Evolutionary conservation across 768 basidiomycete species (phyloP).

Genomic region (Sutorius australiensis): DNA sequence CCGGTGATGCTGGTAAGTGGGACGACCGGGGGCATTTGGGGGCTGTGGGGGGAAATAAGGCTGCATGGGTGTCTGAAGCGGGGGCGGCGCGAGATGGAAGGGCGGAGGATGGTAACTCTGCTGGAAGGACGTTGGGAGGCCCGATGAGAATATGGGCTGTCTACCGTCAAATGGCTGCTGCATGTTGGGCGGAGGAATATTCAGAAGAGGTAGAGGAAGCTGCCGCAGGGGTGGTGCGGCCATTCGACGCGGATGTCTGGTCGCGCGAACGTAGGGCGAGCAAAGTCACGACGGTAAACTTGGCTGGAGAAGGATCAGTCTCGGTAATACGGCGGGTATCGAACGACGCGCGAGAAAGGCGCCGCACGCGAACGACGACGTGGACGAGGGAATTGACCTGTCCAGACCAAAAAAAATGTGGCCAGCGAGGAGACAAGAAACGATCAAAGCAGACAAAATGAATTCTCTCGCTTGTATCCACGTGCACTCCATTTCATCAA

Average conservation of each 20-base stretch:
- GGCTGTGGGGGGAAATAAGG: slow-evolving; percentile 54
- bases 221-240: slow-evolving; percentile 41
- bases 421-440: not conserved
- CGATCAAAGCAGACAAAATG: not conserved
- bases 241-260: slow-evolving; percentile 11
- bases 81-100: slow-evolving; percentile 41
- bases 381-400: not conserved
- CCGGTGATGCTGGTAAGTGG: slow-evolving; percentile 48
- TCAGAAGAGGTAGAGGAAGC: slow-evolving; percentile 53
- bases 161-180: slow-evolving; percentile 52
- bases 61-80: slow-evolving; percentile 74
- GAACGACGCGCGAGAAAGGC: not conserved
- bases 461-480: slow-evolving; percentile 16
- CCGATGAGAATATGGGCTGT: slow-evolving; percentile 61
- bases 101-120: slow-evolving; percentile 52
- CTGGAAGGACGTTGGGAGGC: slow-evolving; percentile 56
- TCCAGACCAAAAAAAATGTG: not conserved
- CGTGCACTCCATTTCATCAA: slow-evolving; percentile 7
- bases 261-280: not conserved
- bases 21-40: slow-evolving; percentile 49
- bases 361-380: slow-evolving; percentile 9
- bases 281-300: not conserved
- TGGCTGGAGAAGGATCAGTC: not conserved
- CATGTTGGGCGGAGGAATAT: slow-evolving; percentile 49
- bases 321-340: not conserved